Percentiles rank a stretch among this genome's conserved stretches.
Conservation (phyloP, 2,329 filamentous ascomycete genomes). For the Fusarium secorum region DNA sequence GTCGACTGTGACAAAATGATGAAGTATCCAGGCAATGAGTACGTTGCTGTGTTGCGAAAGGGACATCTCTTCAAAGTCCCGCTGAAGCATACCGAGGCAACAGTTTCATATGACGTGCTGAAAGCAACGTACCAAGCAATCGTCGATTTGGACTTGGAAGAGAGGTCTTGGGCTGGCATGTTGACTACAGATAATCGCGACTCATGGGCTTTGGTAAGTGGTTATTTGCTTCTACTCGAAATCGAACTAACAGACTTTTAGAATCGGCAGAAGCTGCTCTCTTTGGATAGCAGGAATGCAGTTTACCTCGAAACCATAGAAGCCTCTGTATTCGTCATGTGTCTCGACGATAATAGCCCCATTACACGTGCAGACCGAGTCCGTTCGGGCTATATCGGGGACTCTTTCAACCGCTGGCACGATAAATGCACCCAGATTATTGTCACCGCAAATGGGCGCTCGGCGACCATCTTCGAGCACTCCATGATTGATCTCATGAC, state of each 20-base stretch:
- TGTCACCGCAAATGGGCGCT: slow-evolving; percentile 1
- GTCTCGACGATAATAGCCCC: slow-evolving; percentile 5
- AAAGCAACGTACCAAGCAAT: neutral
- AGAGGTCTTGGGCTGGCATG: neutral
- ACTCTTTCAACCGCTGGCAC: slow-evolving; percentile 9
- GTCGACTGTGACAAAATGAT: slow-evolving; percentile 10
- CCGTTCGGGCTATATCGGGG: neutral
- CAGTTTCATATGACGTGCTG: neutral
- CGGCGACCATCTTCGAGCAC: slow-evolving; percentile 3
- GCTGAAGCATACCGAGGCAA: neutral
- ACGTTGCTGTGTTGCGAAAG: neutral
- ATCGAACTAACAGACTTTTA: neutral
- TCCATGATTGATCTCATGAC: slow-evolving; percentile 14
- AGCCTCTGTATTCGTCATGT: slow-evolving; percentile 3
- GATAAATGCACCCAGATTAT: slow-evolving; percentile 5
- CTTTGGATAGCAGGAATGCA: neutral
- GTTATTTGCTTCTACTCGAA: rapidly evolving
- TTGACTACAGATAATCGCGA: slow-evolving; percentile 7
- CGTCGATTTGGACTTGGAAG: neutral
- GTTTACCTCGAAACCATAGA: neutral
- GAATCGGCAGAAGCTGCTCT: neutral
- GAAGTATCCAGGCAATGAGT: neutral
- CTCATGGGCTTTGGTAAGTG: slow-evolving; percentile 1
- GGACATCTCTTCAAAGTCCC: slow-evolving; percentile 3
- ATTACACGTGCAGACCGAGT: neutral